Percentiles rank a stretch among this genome's conserved stretches.
phyloP scores from a whole-genome alignment of 345 rosid species.

The Rubroshorea leprosula region DNA sequence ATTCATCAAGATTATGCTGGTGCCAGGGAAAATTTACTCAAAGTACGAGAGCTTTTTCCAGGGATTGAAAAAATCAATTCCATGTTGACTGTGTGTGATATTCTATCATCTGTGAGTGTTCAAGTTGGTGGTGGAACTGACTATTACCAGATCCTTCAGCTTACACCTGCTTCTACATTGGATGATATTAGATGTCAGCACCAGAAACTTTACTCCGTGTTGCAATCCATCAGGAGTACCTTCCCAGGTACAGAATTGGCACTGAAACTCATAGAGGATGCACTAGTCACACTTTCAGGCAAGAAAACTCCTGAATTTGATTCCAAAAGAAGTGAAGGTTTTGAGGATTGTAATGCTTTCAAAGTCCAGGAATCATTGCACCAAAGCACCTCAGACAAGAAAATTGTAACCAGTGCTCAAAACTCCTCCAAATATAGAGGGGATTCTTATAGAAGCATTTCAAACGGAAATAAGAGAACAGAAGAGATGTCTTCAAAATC shows the following conservation, averaged over 20 bases:
- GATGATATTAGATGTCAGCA: constrained; percentile 1
- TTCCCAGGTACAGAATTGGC: constrained; percentile 19
- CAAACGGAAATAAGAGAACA: not conserved
- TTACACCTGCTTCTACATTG: constrained; percentile 13
- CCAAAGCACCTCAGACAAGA: not conserved
- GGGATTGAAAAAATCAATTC: constrained; percentile 7
- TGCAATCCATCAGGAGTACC: constrained; percentile 17
- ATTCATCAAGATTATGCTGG: not conserved
- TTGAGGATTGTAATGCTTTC: constrained; percentile 8
- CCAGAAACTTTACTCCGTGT: constrained; percentile 18
- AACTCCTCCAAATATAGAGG: not conserved
- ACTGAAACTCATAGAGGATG: constrained; percentile 10
- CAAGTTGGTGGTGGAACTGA: constrained; percentile 15
- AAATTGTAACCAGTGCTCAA: not conserved
- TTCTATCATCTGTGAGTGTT: constrained; percentile 12
- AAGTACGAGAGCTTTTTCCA: constrained; percentile 10
- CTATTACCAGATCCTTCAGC: constrained; percentile 20
- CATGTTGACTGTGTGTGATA: constrained; percentile 17
- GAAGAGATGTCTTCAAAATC: not conserved
- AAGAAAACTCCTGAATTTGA: constrained; percentile 5
- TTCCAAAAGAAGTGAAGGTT: constrained; percentile 11
- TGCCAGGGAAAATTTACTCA: constrained; percentile 16
- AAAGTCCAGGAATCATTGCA: constrained; percentile 1
- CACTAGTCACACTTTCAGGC: constrained; percentile 15
- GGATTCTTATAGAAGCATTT: not conserved